Evolutionary conservation across 371 early-diverging fungal genomes (phyloP).

Genomic region (Dinochytrium kinnereticum): DNA sequence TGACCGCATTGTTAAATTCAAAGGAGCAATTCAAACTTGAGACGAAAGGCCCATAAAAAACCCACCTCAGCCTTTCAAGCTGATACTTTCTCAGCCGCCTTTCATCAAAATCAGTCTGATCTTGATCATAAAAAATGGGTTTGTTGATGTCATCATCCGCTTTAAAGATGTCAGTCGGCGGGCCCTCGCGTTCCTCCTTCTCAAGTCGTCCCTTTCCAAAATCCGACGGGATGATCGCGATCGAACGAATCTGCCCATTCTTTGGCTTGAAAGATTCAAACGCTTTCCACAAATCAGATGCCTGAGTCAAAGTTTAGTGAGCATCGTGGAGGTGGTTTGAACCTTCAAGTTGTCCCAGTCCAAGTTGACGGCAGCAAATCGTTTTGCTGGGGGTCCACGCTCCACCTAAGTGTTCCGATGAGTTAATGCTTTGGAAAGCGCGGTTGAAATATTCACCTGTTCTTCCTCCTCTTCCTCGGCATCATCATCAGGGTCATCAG

Average conservation of each 20-base stretch:
- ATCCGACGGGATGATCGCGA: constrained; percentile 91
- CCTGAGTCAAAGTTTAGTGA: constrained; percentile 37
- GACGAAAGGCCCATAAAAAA: neutral
- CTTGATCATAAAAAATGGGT: constrained; percentile 42
- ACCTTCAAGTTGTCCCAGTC: constrained; percentile 92
- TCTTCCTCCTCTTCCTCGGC: constrained; percentile 17
- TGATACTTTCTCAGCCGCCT: constrained; percentile 91
- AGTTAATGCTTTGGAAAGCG: neutral
- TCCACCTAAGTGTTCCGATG: constrained; percentile 34
- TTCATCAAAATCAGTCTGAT: constrained; percentile 78
- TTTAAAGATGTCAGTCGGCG: constrained; percentile 53
- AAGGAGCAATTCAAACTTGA: too few relatives aligned
- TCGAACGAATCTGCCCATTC: constrained; percentile 72
- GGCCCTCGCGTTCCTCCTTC: constrained; percentile 49
- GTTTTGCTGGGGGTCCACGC: constrained; percentile 62
- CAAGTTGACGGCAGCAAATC: constrained; percentile 94
- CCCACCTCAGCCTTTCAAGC: constrained; percentile 77
- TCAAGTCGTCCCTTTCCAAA: constrained; percentile 93
- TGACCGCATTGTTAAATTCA: too few relatives aligned
- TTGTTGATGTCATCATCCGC: constrained; percentile 13
- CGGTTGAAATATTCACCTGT: constrained; percentile 1
- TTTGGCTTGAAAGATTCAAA: constrained; percentile 86
- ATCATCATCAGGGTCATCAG: constrained; percentile 51
- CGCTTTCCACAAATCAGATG: constrained; percentile 86
- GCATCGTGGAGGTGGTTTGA: constrained; percentile 55